Base-by-base conservation (phyloP, 208 protist genomes). In the Leishmania tarentolae region DNA sequence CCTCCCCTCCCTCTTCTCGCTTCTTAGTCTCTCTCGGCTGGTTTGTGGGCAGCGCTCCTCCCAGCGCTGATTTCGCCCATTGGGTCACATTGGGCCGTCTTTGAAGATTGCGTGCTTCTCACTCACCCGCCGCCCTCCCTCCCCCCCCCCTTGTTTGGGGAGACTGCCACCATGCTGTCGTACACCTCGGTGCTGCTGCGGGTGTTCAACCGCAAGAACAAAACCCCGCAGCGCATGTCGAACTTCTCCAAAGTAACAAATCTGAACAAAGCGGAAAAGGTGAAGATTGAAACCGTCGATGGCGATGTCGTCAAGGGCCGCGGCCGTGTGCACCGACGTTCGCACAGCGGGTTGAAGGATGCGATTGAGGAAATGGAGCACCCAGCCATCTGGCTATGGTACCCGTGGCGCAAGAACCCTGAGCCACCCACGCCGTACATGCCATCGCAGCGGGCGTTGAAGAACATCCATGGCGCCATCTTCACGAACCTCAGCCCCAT, bases 301-400 rank as follows among this genome's bases (percentile, higher is more conserved):
- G 95, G 95, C 31, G 95, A 98, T 2, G 70, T 94, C 11, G 93
- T 98, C 44, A 90, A 92, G 78, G 95, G 95, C 9, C 92, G 92
- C 56, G 95, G 95, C 80, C 94, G 94, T 63, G 72, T 96, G 28
- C 91, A 87, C 57, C 92, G 87, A 63, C 92, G 93, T 86, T 91
- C 93, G 53, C 93, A 97, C 90, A 97, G 90, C 79, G 86, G 75
- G 19, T 84, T 98, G 31, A 97, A 97, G 81, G 85, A 94, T 63
- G 89, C 88, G 19, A 97, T 98, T 78, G 90, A 81, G 15, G 82
- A 79, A 44, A 98, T 98, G 93, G 93, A 98, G 87, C 93, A 98
- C 79, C 95, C 95, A 3, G 91, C 93, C 24, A 96, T 98, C 72
- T 98, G 95, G 94, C 90, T 97, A 69, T 98, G 95, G 94, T 98